Evolutionary conservation across 1,284 basidiomycete genomes (phyloP).

Genomic region (Puccinia hordei): DNA sequence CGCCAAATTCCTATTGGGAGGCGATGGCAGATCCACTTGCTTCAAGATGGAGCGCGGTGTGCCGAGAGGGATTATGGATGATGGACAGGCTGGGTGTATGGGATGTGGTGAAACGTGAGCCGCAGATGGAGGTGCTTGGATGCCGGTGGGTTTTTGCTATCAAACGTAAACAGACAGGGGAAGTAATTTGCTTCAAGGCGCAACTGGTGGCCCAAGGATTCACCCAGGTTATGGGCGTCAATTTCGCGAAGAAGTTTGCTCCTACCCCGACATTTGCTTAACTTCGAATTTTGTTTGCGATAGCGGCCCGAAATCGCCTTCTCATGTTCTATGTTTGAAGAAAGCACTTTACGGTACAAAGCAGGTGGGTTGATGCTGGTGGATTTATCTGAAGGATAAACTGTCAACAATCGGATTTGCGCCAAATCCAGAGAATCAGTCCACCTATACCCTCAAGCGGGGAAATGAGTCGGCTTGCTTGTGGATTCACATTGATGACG

Average conservation of each 20-base stretch:
- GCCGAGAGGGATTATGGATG: no score
- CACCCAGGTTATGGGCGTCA: slow-evolving; percentile 13
- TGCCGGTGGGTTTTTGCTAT: slow-evolving; percentile 12
- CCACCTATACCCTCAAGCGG: neutral
- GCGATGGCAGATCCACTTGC: no score
- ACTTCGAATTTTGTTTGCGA: neutral
- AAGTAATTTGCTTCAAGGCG: neutral
- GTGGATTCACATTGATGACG: slow-evolving; percentile 30
- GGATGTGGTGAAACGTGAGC: neutral
- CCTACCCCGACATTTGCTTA: slow-evolving; percentile 34
- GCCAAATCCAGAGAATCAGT: neutral
- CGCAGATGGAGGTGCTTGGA: neutral
- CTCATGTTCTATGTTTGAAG: neutral
- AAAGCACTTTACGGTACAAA: neutral
- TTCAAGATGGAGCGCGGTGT: no score
- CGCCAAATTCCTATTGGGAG: neutral
- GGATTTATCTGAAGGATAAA: neutral
- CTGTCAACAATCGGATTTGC: neutral
- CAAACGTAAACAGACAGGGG: neutral
- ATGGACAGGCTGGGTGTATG: no score
- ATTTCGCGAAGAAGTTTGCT: slow-evolving; percentile 31
- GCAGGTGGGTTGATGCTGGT: slow-evolving; percentile 13
- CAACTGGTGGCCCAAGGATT: no score
- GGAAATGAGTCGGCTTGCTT: neutral
- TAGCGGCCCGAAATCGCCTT: neutral